phyloP scores from a whole-genome alignment of 2,329 filamentous ascomycete species.

The Botrytis squamosa region DNA sequence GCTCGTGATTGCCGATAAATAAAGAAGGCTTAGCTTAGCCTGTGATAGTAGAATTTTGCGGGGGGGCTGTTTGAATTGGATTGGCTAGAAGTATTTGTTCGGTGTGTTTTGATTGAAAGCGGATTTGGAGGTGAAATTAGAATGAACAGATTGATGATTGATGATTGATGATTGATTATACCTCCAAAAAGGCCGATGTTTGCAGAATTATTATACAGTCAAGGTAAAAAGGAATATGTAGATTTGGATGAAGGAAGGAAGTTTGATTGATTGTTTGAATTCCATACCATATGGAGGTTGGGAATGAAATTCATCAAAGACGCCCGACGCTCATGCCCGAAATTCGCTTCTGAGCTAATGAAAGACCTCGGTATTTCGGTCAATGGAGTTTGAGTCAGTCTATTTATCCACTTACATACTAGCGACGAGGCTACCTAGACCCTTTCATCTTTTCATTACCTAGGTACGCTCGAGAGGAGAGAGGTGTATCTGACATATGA shows the following conservation, averaged over 20 bases:
- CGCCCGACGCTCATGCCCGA: not conserved
- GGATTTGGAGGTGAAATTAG: not conserved
- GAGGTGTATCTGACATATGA: not conserved
- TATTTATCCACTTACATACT: not conserved
- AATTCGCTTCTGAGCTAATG: not conserved
- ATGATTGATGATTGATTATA: not conserved
- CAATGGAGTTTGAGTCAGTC: not conserved
- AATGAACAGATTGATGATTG: not conserved
- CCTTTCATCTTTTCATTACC: not conserved
- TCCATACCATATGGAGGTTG: conserved; percentile 8
- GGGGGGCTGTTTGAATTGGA: not conserved
- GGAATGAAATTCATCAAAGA: conserved; percentile 9
- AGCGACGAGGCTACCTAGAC: not conserved
- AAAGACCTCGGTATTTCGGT: conserved; percentile 14
- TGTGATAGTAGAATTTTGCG: conserved; percentile 9
- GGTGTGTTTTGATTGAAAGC: not conserved
- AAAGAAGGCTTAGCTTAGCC: conserved; percentile 10
- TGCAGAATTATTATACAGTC: not conserved
- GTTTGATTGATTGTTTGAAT: not conserved
- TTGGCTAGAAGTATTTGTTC: not conserved
- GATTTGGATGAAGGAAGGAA: not conserved
- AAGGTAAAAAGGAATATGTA: not conserved
- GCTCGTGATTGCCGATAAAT: not conserved
- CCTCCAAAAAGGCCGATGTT: not conserved
- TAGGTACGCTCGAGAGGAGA: not conserved